phyloP scores from a whole-genome alignment of 2,329 filamentous ascomycete genomes.

The Calonectria hawksworthii region DNA sequence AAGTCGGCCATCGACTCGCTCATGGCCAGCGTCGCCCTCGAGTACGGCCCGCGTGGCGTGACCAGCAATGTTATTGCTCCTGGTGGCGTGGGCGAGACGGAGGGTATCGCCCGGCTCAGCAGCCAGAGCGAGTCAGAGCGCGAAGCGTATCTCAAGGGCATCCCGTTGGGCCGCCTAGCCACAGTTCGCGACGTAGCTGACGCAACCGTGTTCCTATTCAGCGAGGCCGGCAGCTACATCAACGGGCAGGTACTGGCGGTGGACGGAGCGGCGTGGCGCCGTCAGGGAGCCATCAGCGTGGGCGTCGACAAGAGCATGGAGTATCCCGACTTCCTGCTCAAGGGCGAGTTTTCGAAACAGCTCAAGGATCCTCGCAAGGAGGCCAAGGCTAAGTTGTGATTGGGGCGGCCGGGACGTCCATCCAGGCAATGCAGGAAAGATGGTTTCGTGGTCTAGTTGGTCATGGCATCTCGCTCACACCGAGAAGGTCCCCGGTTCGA shows the following conservation, averaged over 20 bases:
- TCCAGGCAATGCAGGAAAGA: neutral
- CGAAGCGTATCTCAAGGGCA: constrained; percentile 54
- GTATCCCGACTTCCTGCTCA: constrained; percentile 66
- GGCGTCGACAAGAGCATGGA: constrained; percentile 62
- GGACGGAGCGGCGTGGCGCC: constrained; percentile 72
- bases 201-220: constrained; percentile 90
- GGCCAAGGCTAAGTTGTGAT: constrained; percentile 57
- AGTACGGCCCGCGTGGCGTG: constrained; percentile 90
- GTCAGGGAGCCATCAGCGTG: constrained; percentile 61
- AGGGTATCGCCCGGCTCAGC: constrained; percentile 78
- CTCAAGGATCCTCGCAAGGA: constrained; percentile 53
- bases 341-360: constrained; percentile 51
- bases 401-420: neutral
- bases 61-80: constrained; percentile 92
- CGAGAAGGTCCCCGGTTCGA: constrained; percentile 32
- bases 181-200: constrained; percentile 91
- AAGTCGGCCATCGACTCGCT: constrained; percentile 94
- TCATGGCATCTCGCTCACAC: constrained; percentile 31
- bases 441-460: constrained; percentile 29
- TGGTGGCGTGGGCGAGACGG: constrained; percentile 87
- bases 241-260: constrained; percentile 87
- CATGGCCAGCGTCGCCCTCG: constrained; percentile 82
- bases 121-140: constrained; percentile 53
- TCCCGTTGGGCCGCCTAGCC: constrained; percentile 84
- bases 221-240: constrained; percentile 87